Evolutionary conservation across 148 eudicot genomes (phyloP).

Genomic region (Polygonum maritimum): DNA sequence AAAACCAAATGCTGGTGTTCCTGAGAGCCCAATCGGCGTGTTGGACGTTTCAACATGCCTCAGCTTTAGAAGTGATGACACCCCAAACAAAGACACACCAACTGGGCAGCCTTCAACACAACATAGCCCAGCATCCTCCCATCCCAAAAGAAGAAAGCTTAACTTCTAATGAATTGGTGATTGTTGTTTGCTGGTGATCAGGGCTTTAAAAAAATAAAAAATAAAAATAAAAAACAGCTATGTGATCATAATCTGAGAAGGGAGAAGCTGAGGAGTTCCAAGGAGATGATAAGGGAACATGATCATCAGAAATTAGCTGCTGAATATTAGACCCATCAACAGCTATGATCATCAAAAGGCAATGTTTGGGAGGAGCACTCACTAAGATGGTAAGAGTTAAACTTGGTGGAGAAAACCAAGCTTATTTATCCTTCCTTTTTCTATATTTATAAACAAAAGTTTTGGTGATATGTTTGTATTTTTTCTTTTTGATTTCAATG

Average conservation of each 20-base stretch:
- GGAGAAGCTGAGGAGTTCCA: neutral
- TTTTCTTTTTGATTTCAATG: neutral
- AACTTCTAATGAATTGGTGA: conserved; percentile 14
- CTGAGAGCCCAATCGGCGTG: conserved; percentile 82
- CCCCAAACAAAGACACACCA: conserved; percentile 13
- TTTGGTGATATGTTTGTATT: conserved; percentile 1
- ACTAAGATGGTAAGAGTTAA: neutral
- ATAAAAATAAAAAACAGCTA: neutral
- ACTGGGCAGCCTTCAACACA: conserved; percentile 42
- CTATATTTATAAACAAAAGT: neutral
- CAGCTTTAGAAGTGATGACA: conserved; percentile 62
- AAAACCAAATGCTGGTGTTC: conserved; percentile 21
- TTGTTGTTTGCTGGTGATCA: neutral
- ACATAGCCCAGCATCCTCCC: conserved; percentile 15
- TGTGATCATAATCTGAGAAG: neutral
- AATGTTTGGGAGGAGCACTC: neutral
- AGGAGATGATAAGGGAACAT: neutral
- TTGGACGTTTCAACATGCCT: conserved; percentile 59
- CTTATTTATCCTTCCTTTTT: neutral
- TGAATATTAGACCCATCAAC: neutral
- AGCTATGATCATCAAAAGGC: neutral
- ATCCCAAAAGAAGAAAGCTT: conserved; percentile 58
- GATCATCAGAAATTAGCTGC: neutral
- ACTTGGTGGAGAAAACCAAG: neutral
- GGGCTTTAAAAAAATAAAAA: neutral